Base-by-base conservation (phyloP, 2,329 filamentous ascomycete genomes). In the Exophiala xenobiotica region DNA sequence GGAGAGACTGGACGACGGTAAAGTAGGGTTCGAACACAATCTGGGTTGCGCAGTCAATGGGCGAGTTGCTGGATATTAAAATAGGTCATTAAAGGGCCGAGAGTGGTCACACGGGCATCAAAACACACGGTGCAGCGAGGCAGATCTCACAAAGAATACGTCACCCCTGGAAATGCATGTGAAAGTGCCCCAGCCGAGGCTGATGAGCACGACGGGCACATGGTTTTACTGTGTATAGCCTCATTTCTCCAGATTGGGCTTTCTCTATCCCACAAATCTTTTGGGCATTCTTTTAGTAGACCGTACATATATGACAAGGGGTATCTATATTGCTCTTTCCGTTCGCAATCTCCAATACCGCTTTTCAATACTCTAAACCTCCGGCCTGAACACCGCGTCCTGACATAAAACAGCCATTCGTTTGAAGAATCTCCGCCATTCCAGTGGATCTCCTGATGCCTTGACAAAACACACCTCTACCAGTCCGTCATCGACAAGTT, bases 391-490 rank as follows among this genome's bases (percentile, higher is more conserved):
- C 38, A 97, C 85, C 6, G 83, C 90, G 66, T 96, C 90, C 65
- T 88, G 88, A 72, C 91, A 95, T 54, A 92, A 76, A 57, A 95
- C 77, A 23, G 88, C 88, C n/a, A 96, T 81, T 69, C 90, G 91
- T 73, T 99, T 99, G 77, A 99, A 99, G 67, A 99, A 90, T 26
- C 93, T 78, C 54, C 93, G 82, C 93, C 95, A 99, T 74, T 97
- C 92, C 43, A 99, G 73, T 4, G 93, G 93, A 74, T 99, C 93
- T 4, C 93, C 93, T 73, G 96, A 96, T 47, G 88, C 80, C 73
- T 99, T 99, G 60, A 95, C 81, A 67, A 99, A 97, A 45, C 90
- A 80, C 22, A 96, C 88, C 68, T 96, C 91, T 19, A 91, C 78
- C 24, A 92, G 70, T 54, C 87, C 85, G 14, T 72, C 74, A 0